A percentile compares a stretch with the other conserved stretches of the same genome.
phyloP scores from a whole-genome alignment of 1,284 basidiomycete species.

The Malassezia sympodialis region DNA sequence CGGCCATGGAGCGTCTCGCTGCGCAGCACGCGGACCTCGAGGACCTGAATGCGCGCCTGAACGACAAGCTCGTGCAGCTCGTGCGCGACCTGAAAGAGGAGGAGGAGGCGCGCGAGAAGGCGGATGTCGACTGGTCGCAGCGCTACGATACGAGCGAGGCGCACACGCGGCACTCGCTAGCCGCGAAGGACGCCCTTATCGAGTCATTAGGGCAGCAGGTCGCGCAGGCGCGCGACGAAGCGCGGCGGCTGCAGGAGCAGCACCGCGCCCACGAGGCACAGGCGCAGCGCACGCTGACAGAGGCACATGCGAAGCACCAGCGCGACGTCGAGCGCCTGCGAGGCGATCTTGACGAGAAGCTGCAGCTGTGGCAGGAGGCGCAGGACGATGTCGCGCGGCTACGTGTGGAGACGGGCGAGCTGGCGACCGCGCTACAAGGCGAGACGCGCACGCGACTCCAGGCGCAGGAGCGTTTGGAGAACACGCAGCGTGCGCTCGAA shows the following conservation, averaged over 20 bases:
- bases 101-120: constrained; percentile 48
- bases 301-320: constrained; percentile 7
- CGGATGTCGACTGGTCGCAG: constrained; percentile 50
- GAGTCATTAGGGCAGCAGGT: constrained; percentile 32
- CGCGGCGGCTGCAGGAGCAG: constrained; percentile 57
- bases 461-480: constrained; percentile 40
- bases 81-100: constrained; percentile 50
- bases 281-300: constrained; percentile 58
- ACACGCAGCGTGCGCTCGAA: constrained; percentile 25
- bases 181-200: constrained; percentile 36
- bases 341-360: constrained; percentile 75
- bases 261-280: constrained; percentile 56
- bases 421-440: constrained; percentile 31
- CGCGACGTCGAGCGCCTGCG: constrained; percentile 53
- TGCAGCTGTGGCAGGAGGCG: constrained; percentile 59
- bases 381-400: constrained; percentile 60
- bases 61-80: constrained; percentile 42
- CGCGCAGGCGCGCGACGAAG: constrained; percentile 24
- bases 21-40: constrained; percentile 17
- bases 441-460: constrained; percentile 33
- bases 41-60: constrained; percentile 31
- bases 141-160: constrained; percentile 35
- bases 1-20: constrained; percentile 2
- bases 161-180: constrained; percentile 27
- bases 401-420: constrained; percentile 31